These are phyloP conservation scores for Mycena polygramma DNA, from an alignment of 768 basidiomycete genomes.

Conservation along the genomic window DNA sequence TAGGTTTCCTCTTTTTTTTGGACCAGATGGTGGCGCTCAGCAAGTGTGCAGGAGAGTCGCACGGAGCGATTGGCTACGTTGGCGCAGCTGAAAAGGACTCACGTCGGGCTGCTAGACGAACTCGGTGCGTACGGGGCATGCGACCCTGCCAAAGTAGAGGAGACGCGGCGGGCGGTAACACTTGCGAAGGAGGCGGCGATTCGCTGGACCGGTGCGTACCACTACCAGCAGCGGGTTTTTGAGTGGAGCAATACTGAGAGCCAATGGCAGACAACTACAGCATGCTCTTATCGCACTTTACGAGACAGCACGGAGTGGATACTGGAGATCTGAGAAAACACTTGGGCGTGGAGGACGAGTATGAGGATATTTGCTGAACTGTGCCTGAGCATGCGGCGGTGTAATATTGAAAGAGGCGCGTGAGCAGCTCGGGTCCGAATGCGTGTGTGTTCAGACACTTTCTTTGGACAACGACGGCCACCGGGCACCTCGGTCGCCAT, in stretches of 20 bases:
- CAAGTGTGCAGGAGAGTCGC: conserved; percentile 65
- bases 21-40: conserved; percentile 7
- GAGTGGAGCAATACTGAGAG: neutral
- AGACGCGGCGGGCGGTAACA: conserved; percentile 76
- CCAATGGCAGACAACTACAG: conserved; percentile 73
- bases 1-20: conserved; percentile 44
- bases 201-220: conserved; percentile 87
- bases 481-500: no score
- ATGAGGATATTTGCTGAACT: conserved; percentile 76
- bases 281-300: conserved; percentile 74
- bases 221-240: no score
- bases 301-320: conserved; percentile 70
- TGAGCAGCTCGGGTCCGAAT: conserved; percentile 10
- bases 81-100: conserved; percentile 59
- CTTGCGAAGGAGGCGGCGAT: conserved; percentile 87
- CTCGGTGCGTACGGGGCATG: conserved; percentile 85
- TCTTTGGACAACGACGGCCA: neutral
- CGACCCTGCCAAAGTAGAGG: conserved; percentile 86
- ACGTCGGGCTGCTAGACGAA: conserved; percentile 71
- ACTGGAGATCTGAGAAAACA: conserved; percentile 56
- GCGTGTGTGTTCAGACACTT: neutral
- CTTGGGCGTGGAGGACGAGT: conserved; percentile 78
- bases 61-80: conserved; percentile 65
- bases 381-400: conserved; percentile 24
- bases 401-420: conserved; percentile 4